These are phyloP conservation scores for Cruciata laevipes DNA, from an alignment of 257 asterid genomes.

Conservation along the genomic window DNA sequence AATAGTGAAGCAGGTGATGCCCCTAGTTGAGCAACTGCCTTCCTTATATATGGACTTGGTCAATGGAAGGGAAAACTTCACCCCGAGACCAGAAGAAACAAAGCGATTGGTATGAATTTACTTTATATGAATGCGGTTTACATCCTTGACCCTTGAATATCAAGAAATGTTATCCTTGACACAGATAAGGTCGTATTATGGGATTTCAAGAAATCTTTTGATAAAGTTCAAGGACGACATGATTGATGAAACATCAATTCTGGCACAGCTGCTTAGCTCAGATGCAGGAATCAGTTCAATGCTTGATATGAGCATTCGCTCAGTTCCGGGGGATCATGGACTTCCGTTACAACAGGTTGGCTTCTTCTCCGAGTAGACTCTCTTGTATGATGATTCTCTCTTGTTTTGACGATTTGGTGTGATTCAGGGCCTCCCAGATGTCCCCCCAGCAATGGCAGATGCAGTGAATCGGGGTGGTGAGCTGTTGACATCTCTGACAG, in stretches of 20 bases:
- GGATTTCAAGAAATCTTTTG: conserved; percentile 76
- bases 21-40: conserved; percentile 93
- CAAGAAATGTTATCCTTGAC: background rate
- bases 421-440: conserved; percentile 78
- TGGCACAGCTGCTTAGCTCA: conserved; percentile 90
- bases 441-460: conserved; percentile 88
- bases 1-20: conserved; percentile 82
- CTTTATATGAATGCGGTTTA: background rate
- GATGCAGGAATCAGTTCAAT: conserved; percentile 83
- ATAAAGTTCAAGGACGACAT: conserved; percentile 87
- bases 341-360: conserved; percentile 91
- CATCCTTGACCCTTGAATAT: too few relatives aligned
- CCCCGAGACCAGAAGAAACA: conserved; percentile 89
- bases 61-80: conserved; percentile 78
- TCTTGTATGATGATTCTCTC: background rate
- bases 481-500: conserved; percentile 57
- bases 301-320: conserved; percentile 91
- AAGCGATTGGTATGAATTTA: conserved; percentile 56
- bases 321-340: conserved; percentile 85
- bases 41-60: conserved; percentile 89
- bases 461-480: conserved; percentile 90
- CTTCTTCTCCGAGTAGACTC: background rate
- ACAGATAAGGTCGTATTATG: conserved; percentile 89
- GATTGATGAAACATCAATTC: conserved; percentile 78
- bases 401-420: background rate